phyloP scores from a whole-genome alignment of 768 basidiomycete genomes.

The Termitomyces sp. region DNA sequence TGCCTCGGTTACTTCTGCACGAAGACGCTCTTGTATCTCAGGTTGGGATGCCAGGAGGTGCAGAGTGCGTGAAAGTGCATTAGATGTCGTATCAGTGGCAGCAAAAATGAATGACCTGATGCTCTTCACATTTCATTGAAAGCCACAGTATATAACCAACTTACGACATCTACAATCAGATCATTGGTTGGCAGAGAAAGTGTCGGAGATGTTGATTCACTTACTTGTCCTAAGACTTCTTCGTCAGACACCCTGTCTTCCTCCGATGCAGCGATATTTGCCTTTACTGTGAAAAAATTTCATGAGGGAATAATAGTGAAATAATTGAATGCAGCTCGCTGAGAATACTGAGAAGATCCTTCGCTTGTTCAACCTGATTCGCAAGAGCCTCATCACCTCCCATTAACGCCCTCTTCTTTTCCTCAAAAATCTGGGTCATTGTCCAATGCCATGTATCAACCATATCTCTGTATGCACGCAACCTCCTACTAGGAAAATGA shows the following conservation, averaged over 20 bases:
- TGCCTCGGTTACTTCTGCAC: slow-evolving; percentile 34
- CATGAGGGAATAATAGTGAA: not conserved
- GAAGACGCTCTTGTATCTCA: slow-evolving; percentile 32
- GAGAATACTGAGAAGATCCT: slow-evolving; percentile 15
- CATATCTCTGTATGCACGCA: slow-evolving; percentile 3
- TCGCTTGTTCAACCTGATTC: slow-evolving; percentile 9
- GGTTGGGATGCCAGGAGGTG: slow-evolving; percentile 25
- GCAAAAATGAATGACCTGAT: slow-evolving; percentile 26
- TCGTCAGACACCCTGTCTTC: slow-evolving; percentile 27
- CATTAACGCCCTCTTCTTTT: slow-evolving; percentile 11
- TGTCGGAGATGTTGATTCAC: not conserved
- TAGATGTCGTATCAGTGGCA: slow-evolving; percentile 32
- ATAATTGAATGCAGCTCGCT: not conserved
- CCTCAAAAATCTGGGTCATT: slow-evolving; percentile 6
- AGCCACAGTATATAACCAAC: not conserved
- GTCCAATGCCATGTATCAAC: slow-evolving; percentile 11
- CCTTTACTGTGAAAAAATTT: slow-evolving; percentile 24
- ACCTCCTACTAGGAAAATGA: slow-evolving; percentile 2
- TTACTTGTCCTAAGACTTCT: slow-evolving; percentile 29
- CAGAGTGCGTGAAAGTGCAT: slow-evolving; percentile 28
- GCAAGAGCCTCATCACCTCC: slow-evolving; percentile 11
- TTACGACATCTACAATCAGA: slow-evolving; percentile 17
- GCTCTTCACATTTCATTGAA: not conserved
- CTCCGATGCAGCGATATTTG: slow-evolving; percentile 26
- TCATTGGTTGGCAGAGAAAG: not conserved